Conservation (phyloP, 768 basidiomycete species). For the Tricholoma bakamatsutake region DNA sequence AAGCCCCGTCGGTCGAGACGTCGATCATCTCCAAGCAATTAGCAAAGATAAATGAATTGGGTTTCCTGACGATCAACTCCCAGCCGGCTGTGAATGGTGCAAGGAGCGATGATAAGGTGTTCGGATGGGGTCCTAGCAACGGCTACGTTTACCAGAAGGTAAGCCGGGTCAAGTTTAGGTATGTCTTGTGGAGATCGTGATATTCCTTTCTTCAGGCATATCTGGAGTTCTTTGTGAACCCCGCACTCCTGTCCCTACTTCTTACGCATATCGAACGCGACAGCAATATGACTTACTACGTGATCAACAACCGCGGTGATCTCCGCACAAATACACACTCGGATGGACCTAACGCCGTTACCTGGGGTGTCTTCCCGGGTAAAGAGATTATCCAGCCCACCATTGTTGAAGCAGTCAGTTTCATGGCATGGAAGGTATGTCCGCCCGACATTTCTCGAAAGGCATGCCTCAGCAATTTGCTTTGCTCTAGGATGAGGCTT, state of each 20-base stretch:
- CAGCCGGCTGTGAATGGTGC: constrained; percentile 94
- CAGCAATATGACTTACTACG: constrained; percentile 89
- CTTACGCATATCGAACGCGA: constrained; percentile 82
- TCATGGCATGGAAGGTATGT: constrained; percentile 95
- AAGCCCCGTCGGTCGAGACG: constrained; percentile 81
- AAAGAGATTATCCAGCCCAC: constrained; percentile 97
- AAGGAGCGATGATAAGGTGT: constrained; percentile 73
- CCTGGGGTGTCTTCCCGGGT: constrained; percentile 97
- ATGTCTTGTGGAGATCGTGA: neutral
- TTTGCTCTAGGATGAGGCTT: constrained; percentile 79
- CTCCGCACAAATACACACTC: constrained; percentile 91
- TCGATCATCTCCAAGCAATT: constrained; percentile 72
- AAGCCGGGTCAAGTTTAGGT: neutral
- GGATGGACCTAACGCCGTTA: constrained; percentile 97
- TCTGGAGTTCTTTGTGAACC: constrained; percentile 90
- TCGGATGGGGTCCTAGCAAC: constrained; percentile 92
- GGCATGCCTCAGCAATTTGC: constrained; percentile 5
- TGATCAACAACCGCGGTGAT: constrained; percentile 94
- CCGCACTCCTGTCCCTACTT: constrained; percentile 64
- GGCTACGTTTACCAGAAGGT: constrained; percentile 97
- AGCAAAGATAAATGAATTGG: constrained; percentile 80
- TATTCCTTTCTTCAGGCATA: constrained; percentile 58
- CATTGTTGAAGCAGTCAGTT: constrained; percentile 94
- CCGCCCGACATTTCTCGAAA: neutral
- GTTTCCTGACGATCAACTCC: constrained; percentile 96